Evolutionary conservation across 331 rosid genomes (phyloP).

Genomic region (Telfairia occidentalis): DNA sequence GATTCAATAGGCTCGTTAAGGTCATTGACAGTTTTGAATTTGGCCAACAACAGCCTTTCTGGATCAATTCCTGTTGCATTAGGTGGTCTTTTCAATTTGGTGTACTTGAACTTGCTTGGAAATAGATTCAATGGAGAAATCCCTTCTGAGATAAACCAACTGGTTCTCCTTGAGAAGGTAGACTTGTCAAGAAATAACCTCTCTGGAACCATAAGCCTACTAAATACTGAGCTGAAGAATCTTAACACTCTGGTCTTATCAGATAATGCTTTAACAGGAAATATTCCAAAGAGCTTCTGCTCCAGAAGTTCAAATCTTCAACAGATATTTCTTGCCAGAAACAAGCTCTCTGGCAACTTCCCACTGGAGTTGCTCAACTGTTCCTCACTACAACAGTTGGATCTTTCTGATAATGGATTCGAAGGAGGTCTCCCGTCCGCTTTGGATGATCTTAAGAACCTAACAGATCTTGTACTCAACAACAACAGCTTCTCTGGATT

Average conservation of each 20-base stretch:
- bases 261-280: slow-evolving; percentile 66
- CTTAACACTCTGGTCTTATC: slow-evolving; percentile 56
- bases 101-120: slow-evolving; percentile 69
- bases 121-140: slow-evolving; percentile 59
- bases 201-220: slow-evolving; percentile 53
- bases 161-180: slow-evolving; percentile 48
- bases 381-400: slow-evolving; percentile 65
- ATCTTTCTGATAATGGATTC: slow-evolving; percentile 66
- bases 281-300: slow-evolving; percentile 63
- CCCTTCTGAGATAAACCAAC: slow-evolving; percentile 55
- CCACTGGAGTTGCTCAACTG: slow-evolving; percentile 62
- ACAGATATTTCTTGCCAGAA: slow-evolving; percentile 63
- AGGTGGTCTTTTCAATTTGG: slow-evolving; percentile 43
- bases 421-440: slow-evolving; percentile 59
- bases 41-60: slow-evolving; percentile 75
- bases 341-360: slow-evolving; percentile 53
- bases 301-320: slow-evolving; percentile 35
- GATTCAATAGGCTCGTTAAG: slow-evolving; percentile 45
- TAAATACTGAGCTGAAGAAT: slow-evolving; percentile 25
- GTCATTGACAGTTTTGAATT: slow-evolving; percentile 49
- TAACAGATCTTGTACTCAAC: slow-evolving; percentile 72
- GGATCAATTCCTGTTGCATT: slow-evolving; percentile 61
- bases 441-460: slow-evolving; percentile 41
- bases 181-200: slow-evolving; percentile 74
- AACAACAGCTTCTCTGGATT: slow-evolving; percentile 71